Percentiles rank a stretch among this genome's conserved stretches.
Evolutionary conservation across 805 yeast species (phyloP).

Genomic region (Zygoascus bituminiphila): DNA sequence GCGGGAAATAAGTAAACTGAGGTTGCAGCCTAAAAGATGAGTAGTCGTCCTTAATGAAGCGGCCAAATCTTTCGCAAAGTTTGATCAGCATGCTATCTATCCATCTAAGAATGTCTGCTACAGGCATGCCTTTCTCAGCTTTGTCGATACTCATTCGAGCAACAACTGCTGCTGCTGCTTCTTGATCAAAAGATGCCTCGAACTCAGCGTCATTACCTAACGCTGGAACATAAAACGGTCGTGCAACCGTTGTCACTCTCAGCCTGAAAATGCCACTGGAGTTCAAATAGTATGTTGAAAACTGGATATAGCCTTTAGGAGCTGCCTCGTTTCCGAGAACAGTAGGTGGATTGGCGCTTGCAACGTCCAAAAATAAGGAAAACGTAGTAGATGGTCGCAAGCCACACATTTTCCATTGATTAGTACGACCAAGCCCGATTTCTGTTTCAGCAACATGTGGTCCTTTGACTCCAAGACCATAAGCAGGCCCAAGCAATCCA

Average conservation of each 20-base stretch:
- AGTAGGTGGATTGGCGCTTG: conserved; percentile 23
- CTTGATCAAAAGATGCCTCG: conserved; percentile 73
- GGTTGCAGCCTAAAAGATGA: conserved; percentile 69
- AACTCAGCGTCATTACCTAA: conserved; percentile 33
- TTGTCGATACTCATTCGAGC: conserved; percentile 79
- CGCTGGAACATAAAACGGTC: conserved; percentile 33
- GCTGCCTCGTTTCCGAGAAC: conserved; percentile 17
- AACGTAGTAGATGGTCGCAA: conserved; percentile 73
- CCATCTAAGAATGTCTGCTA: conserved; percentile 87
- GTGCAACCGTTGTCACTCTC: conserved; percentile 75
- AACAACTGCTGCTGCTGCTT: conserved; percentile 88
- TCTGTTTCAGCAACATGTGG: conserved; percentile 73
- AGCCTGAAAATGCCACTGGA: conserved; percentile 75
- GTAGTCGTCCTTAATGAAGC: conserved; percentile 73
- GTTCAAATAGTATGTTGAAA: conserved; percentile 81
- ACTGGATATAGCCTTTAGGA: conserved; percentile 48
- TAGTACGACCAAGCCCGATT: conserved; percentile 82
- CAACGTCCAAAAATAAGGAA: conserved; percentile 74
- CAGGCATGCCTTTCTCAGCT: conserved; percentile 60
- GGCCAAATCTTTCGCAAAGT: conserved; percentile 80
- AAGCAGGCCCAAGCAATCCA: conserved; percentile 83
- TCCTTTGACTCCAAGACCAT: conserved; percentile 37
- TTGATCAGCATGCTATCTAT: conserved; percentile 77
- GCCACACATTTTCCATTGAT: conserved; percentile 71
- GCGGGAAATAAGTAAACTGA: conserved; percentile 81